Evolutionary conservation across 345 rosid genomes (phyloP).

Genomic region (Gossypium ekmanianum): DNA sequence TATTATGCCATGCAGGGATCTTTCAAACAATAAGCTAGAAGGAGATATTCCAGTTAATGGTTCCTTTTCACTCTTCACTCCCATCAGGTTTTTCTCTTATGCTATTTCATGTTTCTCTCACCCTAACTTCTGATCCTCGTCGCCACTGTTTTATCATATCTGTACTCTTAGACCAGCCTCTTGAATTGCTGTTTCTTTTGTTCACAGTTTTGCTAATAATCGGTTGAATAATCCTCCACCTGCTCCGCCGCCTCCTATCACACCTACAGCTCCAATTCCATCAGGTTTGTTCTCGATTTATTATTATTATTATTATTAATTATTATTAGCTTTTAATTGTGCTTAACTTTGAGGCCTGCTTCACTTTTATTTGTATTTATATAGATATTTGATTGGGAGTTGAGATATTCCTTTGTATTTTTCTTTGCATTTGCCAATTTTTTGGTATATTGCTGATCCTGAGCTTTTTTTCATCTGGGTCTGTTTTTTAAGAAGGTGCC

Average conservation of each 20-base stretch:
- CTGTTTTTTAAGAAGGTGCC: neutral
- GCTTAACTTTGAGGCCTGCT: constrained; percentile 5
- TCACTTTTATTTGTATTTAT: neutral
- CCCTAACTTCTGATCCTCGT: neutral
- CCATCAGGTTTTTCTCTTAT: constrained; percentile 12
- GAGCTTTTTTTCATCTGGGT: neutral
- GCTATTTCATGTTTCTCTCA: neutral
- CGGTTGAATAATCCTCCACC: constrained; percentile 16
- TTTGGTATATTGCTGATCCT: neutral
- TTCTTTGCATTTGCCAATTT: neutral
- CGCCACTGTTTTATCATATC: neutral
- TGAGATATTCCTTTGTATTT: neutral
- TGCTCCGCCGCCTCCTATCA: constrained; percentile 53
- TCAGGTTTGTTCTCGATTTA: neutral
- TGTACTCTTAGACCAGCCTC: neutral
- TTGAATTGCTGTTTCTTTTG: neutral
- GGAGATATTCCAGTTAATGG: constrained; percentile 3
- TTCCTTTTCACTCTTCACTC: constrained; percentile 2
- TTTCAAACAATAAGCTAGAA: neutral
- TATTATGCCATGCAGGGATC: neutral
- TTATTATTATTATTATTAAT: neutral
- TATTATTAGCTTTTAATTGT: neutral
- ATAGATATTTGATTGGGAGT: neutral
- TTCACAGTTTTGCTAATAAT: constrained; percentile 24
- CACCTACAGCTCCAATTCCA: constrained; percentile 31